Base-by-base conservation (phyloP, 345 rosid species). In the Pistacia integerrima region DNA sequence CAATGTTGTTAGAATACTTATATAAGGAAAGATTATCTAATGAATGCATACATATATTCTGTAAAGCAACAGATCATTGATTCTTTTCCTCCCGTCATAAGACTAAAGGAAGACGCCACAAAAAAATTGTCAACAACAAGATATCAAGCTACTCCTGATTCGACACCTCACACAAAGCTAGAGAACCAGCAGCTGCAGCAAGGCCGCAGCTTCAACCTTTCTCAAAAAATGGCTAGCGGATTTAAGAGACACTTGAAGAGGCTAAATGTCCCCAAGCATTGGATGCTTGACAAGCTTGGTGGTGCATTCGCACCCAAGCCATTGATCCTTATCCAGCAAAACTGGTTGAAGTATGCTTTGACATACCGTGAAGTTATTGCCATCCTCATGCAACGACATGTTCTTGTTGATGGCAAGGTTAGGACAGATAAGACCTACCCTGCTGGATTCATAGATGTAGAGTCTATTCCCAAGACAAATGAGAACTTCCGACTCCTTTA, bases 251-350 rank as follows among this genome's bases (percentile, higher is more conserved):
- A 92, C 74, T 66, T 92, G 82, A 92, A 92, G 95, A 91, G 95
- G 91, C 91, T 92, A 76, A 89, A 92, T 92, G 97, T 95, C 58
- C 97, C 97, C 0, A 89, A 83, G 74, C 97, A 92, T 75, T 92
- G 97, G 97, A 88, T 89, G 95, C 95, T 92, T 69, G 97, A 92
- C 90, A 90, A 90, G 78, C 90, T 91, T 69, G 95, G 95, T 65
- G 95, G 95, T 78, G 95, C 95, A 41, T 91, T 91, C 74, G 97
- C 97, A 22, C 97, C 97, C 62, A 92, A 91, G 81, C 95, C 92
- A 3, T 73, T 86, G 72, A 76, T 88, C 70, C 87, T 88, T 25
- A 84, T 88, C 66, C 57, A 87, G 77, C 82, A 90, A 55, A 88
- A 88, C 76, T 82, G 87, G 65, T 72, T 89, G 79, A 89, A 89